These are phyloP conservation scores for Infundibulicybe gibba DNA, from an alignment of 768 basidiomycete genomes.

Conservation along the genomic window DNA sequence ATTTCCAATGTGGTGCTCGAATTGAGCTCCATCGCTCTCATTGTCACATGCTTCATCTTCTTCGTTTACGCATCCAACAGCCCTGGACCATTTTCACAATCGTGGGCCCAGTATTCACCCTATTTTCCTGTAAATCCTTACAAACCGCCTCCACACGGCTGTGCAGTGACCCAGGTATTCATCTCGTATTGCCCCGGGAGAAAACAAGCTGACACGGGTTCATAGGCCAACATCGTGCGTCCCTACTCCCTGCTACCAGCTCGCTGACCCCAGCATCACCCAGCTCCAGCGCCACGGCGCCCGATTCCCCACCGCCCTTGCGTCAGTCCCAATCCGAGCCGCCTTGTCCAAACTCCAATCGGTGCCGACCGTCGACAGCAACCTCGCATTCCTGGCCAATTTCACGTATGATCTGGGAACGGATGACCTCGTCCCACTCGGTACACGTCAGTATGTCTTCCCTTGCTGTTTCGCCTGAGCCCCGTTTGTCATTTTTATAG, in stretches of 20 bases:
- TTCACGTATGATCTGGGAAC: conserved; percentile 58
- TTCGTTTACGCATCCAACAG: too few relatives aligned
- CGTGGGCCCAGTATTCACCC: conserved; percentile 64
- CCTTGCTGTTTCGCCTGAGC: neutral
- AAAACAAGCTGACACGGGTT: neutral
- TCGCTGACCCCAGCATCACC: neutral
- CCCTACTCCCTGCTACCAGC: neutral
- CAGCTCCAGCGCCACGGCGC: conserved; percentile 83
- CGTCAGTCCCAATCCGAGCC: conserved; percentile 34
- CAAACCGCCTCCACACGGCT: conserved; percentile 38
- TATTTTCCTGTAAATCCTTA: conserved; percentile 49
- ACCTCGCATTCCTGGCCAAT: conserved; percentile 52
- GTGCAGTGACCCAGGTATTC: conserved; percentile 53
- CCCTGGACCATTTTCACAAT: conserved; percentile 1
- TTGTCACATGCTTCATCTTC: too few relatives aligned
- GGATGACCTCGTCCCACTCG: conserved; percentile 62
- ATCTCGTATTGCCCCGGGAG: conserved; percentile 3
- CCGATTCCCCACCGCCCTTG: conserved; percentile 63
- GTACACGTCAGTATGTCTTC: conserved; percentile 54
- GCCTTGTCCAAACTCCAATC: conserved; percentile 53
- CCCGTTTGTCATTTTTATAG: conserved; percentile 13
- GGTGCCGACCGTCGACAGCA: conserved; percentile 35
- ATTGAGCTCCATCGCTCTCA: too few relatives aligned
- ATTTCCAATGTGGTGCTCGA: too few relatives aligned
- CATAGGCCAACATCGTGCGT: conserved; percentile 60